Evolutionary conservation across 2,329 filamentous ascomycete genomes (phyloP).

Genomic region (Paramyrothecium sp.): DNA sequence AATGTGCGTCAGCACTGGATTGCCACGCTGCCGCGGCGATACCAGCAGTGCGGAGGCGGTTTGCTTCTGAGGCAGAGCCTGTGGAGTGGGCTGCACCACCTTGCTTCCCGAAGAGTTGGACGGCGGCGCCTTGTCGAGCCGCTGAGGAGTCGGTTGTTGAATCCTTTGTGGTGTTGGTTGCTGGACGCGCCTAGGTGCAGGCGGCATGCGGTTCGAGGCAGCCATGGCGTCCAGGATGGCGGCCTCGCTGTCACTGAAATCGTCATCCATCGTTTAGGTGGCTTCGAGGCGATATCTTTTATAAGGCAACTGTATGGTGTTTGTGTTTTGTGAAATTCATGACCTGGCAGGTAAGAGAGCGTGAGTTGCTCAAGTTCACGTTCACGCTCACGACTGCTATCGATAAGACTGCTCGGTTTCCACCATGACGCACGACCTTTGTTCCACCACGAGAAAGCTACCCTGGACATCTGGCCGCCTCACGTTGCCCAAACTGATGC

Average conservation of each 20-base stretch:
- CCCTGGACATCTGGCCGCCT: background rate
- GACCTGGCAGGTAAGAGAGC: background rate
- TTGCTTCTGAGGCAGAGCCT: slow-evolving; percentile 67
- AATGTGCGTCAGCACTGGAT: slow-evolving; percentile 83
- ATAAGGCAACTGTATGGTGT: background rate
- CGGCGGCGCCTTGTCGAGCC: slow-evolving; percentile 51
- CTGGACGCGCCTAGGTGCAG: slow-evolving; percentile 25
- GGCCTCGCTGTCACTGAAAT: slow-evolving; percentile 53
- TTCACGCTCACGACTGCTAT: background rate
- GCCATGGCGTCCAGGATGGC: slow-evolving; percentile 56
- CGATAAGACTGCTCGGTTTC: background rate
- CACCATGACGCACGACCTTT: background rate
- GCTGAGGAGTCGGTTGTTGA: slow-evolving; percentile 52
- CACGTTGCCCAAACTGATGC: too few species aligned
- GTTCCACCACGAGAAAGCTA: background rate
- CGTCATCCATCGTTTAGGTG: slow-evolving; percentile 43
- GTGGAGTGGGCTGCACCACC: slow-evolving; percentile 84
- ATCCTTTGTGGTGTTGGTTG: slow-evolving; percentile 42
- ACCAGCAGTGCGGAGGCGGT: slow-evolving; percentile 80
- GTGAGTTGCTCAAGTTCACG: background rate
- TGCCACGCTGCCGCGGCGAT: slow-evolving; percentile 90
- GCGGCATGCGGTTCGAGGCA: slow-evolving; percentile 37
- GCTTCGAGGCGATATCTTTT: background rate
- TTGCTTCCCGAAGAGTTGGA: slow-evolving; percentile 42
- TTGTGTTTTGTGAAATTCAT: background rate